Evolutionary conservation across 805 yeast genomes (phyloP).

Genomic region (Kodamaea sagamina): DNA sequence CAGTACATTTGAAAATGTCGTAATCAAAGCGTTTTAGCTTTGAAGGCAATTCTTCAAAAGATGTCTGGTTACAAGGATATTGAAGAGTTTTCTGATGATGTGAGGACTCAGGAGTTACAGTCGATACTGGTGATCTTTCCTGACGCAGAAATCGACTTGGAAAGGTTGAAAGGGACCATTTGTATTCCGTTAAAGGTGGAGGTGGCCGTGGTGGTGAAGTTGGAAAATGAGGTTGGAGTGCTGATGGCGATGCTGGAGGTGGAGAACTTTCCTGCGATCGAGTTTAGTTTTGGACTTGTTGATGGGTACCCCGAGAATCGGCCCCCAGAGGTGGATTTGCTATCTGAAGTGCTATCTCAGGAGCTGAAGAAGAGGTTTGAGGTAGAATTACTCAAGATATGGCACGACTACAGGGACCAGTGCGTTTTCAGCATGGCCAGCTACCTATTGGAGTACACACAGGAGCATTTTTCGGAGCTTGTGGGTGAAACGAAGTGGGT

Average conservation of each 20-base stretch:
- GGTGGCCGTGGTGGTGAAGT: constrained; percentile 16
- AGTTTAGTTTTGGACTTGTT: constrained; percentile 32
- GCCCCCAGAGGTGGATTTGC: constrained; percentile 29
- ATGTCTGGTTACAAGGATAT: background rate
- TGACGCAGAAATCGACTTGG: constrained; percentile 23
- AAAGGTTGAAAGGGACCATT: constrained; percentile 24
- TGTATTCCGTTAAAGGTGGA: constrained; percentile 28
- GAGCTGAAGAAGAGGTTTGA: constrained; percentile 18
- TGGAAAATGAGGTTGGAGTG: constrained; percentile 4
- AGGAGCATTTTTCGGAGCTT: constrained; percentile 16
- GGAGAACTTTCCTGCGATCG: constrained; percentile 32
- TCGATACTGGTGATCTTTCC: constrained; percentile 45
- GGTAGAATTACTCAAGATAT: constrained; percentile 26
- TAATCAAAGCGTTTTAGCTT: too few relatives aligned
- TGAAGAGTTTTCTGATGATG: constrained; percentile 21
- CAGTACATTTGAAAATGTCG: too few relatives aligned
- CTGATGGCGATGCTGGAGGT: constrained; percentile 15
- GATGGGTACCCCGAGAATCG: constrained; percentile 33
- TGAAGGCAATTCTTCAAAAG: background rate
- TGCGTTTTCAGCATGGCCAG: constrained; percentile 48
- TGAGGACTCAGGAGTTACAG: constrained; percentile 40
- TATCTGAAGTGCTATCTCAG: constrained; percentile 31
- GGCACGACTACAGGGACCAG: constrained; percentile 39
- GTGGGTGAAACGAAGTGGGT: constrained; percentile 7
- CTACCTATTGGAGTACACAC: constrained; percentile 29